These are phyloP conservation scores for Colletotrichum sp. DNA, from an alignment of 2,329 filamentous ascomycete species.

Conservation along the genomic window DNA sequence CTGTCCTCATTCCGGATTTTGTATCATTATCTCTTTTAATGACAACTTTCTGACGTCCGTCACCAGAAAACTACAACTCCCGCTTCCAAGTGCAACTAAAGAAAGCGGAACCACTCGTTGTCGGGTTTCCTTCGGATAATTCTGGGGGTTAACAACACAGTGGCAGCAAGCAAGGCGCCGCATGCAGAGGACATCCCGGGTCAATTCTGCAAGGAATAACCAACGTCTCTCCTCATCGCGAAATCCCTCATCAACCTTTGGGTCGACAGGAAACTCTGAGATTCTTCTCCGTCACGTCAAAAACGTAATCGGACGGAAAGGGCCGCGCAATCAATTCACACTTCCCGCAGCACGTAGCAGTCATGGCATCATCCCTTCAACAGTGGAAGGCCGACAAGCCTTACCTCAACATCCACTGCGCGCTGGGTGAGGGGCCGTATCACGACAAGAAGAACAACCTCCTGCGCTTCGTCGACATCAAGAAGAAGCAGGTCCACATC, in stretches of 20 bases:
- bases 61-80: background rate
- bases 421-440: conserved; percentile 76
- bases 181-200: background rate
- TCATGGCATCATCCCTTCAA: conserved; percentile 43
- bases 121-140: conserved; percentile 18
- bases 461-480: conserved; percentile 84
- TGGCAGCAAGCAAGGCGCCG: background rate
- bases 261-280: background rate
- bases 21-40: background rate
- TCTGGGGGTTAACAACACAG: background rate
- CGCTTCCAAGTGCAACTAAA: background rate
- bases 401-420: conserved; percentile 68
- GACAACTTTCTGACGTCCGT: background rate
- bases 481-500: conserved; percentile 74
- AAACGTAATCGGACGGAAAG: background rate
- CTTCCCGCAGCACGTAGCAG: background rate
- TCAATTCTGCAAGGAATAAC: background rate
- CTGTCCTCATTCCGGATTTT: background rate
- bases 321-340: background rate
- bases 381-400: conserved; percentile 57
- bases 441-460: conserved; percentile 70
- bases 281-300: background rate
- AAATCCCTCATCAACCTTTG: background rate
- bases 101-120: background rate
- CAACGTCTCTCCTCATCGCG: conserved; percentile 3